Evolutionary conservation across 495 filamentous ascomycete species (phyloP).

Genomic region (Penicillium pancosmium): DNA sequence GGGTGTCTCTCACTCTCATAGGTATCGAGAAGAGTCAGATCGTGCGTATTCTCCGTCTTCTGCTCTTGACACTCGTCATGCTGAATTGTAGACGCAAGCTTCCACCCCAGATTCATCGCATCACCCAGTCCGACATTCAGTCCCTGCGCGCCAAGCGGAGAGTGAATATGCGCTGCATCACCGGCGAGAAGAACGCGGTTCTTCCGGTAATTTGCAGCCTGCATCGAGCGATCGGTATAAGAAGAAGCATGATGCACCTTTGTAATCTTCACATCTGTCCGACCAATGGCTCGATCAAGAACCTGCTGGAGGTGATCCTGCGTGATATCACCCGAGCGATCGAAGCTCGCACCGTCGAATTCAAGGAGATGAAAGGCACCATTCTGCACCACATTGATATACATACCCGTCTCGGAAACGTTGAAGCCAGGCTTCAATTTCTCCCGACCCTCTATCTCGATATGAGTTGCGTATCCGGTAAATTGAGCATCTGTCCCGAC

Average conservation of each 20-base stretch:
- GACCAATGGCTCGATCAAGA: conserved; percentile 25
- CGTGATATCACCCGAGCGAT: conserved; percentile 29
- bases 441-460: conserved; percentile 21
- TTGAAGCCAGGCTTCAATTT: conserved; percentile 29
- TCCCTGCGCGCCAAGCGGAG: conserved; percentile 50
- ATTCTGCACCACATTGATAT: conserved; percentile 9
- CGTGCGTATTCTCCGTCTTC: neutral
- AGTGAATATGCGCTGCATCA: conserved; percentile 53
- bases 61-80: conserved; percentile 15
- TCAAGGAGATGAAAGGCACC: conserved; percentile 22
- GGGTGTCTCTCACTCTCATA: conserved; percentile 33
- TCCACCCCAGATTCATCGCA: conserved; percentile 53
- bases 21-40: conserved; percentile 34
- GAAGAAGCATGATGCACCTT: conserved; percentile 27
- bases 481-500: conserved; percentile 25
- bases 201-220: conserved; percentile 24
- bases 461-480: conserved; percentile 20
- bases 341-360: conserved; percentile 32
- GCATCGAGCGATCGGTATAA: conserved; percentile 35
- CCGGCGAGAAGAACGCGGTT: conserved; percentile 49
- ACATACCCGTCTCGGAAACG: conserved; percentile 18
- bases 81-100: conserved; percentile 42
- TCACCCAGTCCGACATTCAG: conserved; percentile 54
- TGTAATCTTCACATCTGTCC: conserved; percentile 21
- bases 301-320: conserved; percentile 31